phyloP scores from a whole-genome alignment of 768 basidiomycete genomes.

The Termitomyces sp. region DNA sequence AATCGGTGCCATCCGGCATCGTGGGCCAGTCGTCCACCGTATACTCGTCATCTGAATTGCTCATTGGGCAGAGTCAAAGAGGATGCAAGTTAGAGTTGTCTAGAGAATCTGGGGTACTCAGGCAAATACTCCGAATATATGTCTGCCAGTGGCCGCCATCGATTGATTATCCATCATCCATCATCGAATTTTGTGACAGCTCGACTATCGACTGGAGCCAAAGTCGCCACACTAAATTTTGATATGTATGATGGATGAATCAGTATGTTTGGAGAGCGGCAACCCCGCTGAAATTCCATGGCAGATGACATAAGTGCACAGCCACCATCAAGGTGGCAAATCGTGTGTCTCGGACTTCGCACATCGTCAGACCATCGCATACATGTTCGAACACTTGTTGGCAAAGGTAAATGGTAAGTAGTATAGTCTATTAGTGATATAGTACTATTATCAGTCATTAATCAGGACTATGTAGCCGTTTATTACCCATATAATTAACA shows the following conservation, averaged over 20 bases:
- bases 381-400: background rate
- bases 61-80: no score
- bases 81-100: no score
- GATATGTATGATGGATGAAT: no score
- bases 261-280: background rate
- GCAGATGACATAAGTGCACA: conserved; percentile 1
- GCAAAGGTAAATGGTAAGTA: background rate
- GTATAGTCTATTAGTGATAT: background rate
- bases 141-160: no score
- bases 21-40: conserved; percentile 1
- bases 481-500: no score
- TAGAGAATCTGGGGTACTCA: no score
- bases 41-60: no score
- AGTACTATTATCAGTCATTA: background rate
- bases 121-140: no score
- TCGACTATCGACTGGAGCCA: no score
- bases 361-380: background rate
- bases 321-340: background rate
- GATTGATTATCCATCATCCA: no score
- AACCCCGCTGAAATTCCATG: background rate
- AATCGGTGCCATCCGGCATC: background rate
- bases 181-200: no score
- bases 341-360: background rate
- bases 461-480: background rate
- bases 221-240: no score